Evolutionary conservation across 371 early-diverging fungal genomes (phyloP), one percentile per base, ranked within the genome.

Genomic region (Mortierella sp.): DNA sequence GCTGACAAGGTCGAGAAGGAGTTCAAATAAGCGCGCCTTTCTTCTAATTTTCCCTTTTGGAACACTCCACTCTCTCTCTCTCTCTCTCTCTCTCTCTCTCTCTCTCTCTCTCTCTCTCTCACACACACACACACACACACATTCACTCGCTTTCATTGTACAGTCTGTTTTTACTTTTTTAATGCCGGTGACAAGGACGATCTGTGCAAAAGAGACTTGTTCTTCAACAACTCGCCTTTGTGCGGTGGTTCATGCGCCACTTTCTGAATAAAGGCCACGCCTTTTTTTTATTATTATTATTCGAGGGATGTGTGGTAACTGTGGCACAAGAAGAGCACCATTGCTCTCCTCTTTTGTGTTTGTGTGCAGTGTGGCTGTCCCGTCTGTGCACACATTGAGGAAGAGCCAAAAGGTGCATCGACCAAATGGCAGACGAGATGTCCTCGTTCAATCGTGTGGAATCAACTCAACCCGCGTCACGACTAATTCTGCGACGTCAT

Each of bases 1-100:
- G 51, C 65, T 8, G 68, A 75, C 68, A 65, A 75, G 70, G 70
- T 68, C 51, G 75, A 75, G 14, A 75, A 75, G 75, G 75, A 75
- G 54, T 68, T 68, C 68, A 68, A 68, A 68, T 68, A 68, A 38
- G 68, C 63, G 63, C 24, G 43, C 38, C 11, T 24, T 1, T 65
- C 21, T 58, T 32, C 32, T 32, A 32, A 32, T 32, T 12, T 35
- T 35, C 35, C 18, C 7, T 35, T 2, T 63, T 27, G n/a, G 27
- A 12, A 27, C 27, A 56, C 58, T 27, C 27, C 3, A n/a, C 56
- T n/a, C 35, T 63, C 58, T 35, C 63, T 32, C 12, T 32, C 27
- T 29, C 29, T 21, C 63, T 32, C 12, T 32, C 27, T 29, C 29
- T 21, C 56, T n/a, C 35, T 63, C 58, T 35, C 63, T 32, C 12